Base-by-base conservation (phyloP, 495 filamentous ascomycete species). In the Pyrenopolyporus hunteri region DNA sequence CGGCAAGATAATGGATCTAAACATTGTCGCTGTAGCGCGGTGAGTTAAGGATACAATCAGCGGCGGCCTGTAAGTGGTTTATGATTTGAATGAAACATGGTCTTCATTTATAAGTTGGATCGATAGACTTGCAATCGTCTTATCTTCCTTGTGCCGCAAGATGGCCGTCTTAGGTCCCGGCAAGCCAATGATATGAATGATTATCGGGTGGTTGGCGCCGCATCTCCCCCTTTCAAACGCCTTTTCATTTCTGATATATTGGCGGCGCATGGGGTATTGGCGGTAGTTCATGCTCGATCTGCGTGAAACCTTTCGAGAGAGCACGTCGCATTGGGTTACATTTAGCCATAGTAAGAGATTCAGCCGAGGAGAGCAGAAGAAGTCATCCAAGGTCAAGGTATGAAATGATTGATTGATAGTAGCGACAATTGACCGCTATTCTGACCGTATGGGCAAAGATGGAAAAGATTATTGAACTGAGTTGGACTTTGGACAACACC, bases 231-330 rank as follows among this genome's bases (percentile, higher is more conserved):
- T 2, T 9, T 39, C 2, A 16, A 10, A 20, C 8, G 31, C n/a
- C 43, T 40, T 4, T 39, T 48, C 61, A 59, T 64, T 49, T 46
- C 43, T 14, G 29, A 54, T 64, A 64, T 58, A 64, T 59, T 58
- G 54, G 16, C 13, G 22, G 11, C 23, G 33, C 32, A 28, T 17
- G 7, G 19, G n/a, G 42, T 23, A 58, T 47, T 19, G 16, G 11
- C 61, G 61, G 61, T 58, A 64, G 54, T 64, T 64, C 17, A n/a
- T n/a, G n/a, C n/a, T n/a, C n/a, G n/a, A n/a, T n/a, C n/a, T n/a
- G n/a, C n/a, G n/a, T n/a, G n/a, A n/a, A 16, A 20, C 20, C 16
- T 10, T n/a, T 33, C 37, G n/a, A n/a, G n/a, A n/a, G n/a, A n/a
- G n/a, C n/a, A n/a, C n/a, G n/a, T 11, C 19, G 6, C 28, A 8